phyloP scores from a whole-genome alignment of 345 rosid genomes.

The Linum lewisii region DNA sequence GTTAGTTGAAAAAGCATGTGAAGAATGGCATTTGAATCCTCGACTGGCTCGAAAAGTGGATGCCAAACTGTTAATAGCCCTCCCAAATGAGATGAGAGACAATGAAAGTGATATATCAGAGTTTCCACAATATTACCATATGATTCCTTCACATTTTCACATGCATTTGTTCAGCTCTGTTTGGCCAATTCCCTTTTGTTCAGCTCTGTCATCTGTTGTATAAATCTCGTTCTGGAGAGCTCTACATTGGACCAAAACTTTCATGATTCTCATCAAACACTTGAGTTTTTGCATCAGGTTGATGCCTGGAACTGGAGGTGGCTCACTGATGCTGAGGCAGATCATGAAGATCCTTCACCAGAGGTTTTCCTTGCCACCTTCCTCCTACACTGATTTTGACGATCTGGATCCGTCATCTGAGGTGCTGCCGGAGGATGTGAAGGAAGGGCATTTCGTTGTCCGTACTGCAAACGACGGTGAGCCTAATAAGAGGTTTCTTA shows the following conservation, averaged over 20 bases:
- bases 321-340: background rate
- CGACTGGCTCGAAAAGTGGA: background rate
- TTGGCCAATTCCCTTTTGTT: background rate
- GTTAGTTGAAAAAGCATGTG: background rate
- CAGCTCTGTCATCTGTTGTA: background rate
- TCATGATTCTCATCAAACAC: background rate
- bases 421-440: slow-evolving; percentile 7
- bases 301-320: background rate
- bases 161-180: background rate
- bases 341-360: background rate
- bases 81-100: background rate
- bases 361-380: background rate
- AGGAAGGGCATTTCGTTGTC: slow-evolving; percentile 20
- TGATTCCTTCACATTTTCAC: background rate
- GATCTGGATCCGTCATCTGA: background rate
- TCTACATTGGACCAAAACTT: background rate
- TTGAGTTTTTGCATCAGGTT: background rate
- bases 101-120: background rate
- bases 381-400: background rate
- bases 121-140: background rate
- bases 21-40: background rate
- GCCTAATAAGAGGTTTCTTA: slow-evolving; percentile 14
- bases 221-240: background rate
- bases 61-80: too few relatives aligned
- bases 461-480: slow-evolving; percentile 6